Evolutionary conservation across 352 stramenopile genomes (phyloP).

Genomic region (Phytophthora boehmeriae): DNA sequence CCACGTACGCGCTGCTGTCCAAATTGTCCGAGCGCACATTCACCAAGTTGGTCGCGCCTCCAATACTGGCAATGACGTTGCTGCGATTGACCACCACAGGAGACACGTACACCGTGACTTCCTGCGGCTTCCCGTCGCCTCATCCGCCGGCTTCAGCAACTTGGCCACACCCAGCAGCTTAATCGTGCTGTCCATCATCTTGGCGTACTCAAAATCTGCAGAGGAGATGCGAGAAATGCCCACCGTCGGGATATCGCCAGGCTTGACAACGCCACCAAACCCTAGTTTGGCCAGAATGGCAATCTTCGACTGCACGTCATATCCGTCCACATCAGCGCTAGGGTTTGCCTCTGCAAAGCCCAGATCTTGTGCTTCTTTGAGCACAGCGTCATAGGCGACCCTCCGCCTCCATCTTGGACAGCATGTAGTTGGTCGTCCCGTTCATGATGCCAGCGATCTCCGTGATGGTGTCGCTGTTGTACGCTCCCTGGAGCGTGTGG

Average conservation of each 20-base stretch:
- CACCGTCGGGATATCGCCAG: constrained; percentile 89
- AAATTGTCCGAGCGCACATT: constrained; percentile 91
- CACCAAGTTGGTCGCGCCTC: constrained; percentile 92
- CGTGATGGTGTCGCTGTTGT: constrained; percentile 92
- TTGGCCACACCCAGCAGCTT: constrained; percentile 94
- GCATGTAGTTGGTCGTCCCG: constrained; percentile 98
- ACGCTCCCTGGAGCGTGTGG: constrained; percentile 93
- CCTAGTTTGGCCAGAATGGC: constrained; percentile 94
- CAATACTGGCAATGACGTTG: constrained; percentile 91
- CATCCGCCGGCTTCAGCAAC: constrained; percentile 74
- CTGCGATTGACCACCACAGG: constrained; percentile 90
- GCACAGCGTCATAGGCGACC: constrained; percentile 92
- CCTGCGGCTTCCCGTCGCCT: constrained; percentile 62
- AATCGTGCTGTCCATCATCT: constrained; percentile 95
- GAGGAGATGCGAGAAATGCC: constrained; percentile 93
- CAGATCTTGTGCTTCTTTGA: constrained; percentile 93
- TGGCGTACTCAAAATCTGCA: constrained; percentile 97
- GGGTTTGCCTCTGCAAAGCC: constrained; percentile 95
- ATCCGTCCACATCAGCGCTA: constrained; percentile 95
- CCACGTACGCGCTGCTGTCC: constrained; percentile 90
- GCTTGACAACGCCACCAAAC: constrained; percentile 91
- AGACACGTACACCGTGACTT: constrained; percentile 94
- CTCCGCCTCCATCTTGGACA: constrained; percentile 96
- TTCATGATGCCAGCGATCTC: constrained; percentile 97
- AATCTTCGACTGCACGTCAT: constrained; percentile 97